Evolutionary conservation across 148 eudicot genomes (phyloP).

Genomic region (Euryodendron excelsum): DNA sequence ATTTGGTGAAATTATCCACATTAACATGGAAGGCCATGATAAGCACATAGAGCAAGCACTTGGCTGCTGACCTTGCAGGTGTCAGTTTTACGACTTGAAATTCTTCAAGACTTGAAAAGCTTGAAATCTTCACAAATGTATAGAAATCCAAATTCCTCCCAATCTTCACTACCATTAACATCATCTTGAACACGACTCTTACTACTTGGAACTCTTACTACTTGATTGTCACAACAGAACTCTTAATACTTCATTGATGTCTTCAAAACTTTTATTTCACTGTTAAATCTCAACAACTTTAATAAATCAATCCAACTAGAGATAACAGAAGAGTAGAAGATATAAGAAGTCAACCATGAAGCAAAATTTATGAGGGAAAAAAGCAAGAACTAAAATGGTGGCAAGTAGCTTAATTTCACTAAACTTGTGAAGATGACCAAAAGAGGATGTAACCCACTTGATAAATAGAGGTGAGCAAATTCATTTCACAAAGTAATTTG

Average conservation of each 20-base stretch:
- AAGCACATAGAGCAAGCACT: conserved; percentile 76
- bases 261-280: conserved; percentile 80
- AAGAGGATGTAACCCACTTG: background rate
- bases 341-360: background rate
- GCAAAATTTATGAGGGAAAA: background rate
- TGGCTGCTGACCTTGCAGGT: conserved; percentile 81
- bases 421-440: conserved; percentile 6
- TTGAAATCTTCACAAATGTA: conserved; percentile 75
- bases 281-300: conserved; percentile 73
- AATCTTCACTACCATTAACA: conserved; percentile 78
- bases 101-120: conserved; percentile 93
- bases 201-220: conserved; percentile 46
- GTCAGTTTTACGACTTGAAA: conserved; percentile 82
- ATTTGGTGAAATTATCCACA: conserved; percentile 16
- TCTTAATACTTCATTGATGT: conserved; percentile 85
- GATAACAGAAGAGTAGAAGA: conserved; percentile 24
- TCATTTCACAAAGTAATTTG: background rate
- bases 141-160: conserved; percentile 68
- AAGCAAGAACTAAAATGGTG: background rate
- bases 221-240: conserved; percentile 60
- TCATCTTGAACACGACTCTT: conserved; percentile 64
- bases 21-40: conserved; percentile 36
- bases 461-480: background rate
- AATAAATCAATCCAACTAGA: conserved; percentile 34
- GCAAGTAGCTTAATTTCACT: background rate